Conservation (phyloP, 2,329 filamentous ascomycete genomes). For the Clarireedia monteithiana region DNA sequence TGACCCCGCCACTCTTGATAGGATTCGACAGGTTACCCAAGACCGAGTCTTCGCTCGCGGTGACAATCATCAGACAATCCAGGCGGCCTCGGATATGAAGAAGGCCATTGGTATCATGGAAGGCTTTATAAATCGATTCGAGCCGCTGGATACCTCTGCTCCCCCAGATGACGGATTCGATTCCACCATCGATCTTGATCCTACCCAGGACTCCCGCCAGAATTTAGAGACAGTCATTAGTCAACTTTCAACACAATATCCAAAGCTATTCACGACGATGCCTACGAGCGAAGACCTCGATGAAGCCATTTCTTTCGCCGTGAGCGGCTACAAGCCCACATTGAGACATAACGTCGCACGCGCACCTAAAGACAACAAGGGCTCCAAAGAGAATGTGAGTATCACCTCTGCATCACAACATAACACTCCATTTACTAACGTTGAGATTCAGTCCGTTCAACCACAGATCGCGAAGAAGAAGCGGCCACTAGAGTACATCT, state of each 20-base stretch:
- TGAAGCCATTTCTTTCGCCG: slow-evolving; percentile 64
- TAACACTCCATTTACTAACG: neutral
- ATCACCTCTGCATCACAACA: neutral
- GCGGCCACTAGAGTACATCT: slow-evolving; percentile 56
- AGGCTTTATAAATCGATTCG: slow-evolving; percentile 80
- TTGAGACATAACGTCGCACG: slow-evolving; percentile 67
- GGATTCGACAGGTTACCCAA: slow-evolving; percentile 67
- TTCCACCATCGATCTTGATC: slow-evolving; percentile 75
- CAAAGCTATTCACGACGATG: slow-evolving; percentile 62
- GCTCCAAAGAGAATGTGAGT: slow-evolving; percentile 19
- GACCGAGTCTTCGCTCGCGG: slow-evolving; percentile 76
- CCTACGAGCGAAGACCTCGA: slow-evolving; percentile 71
- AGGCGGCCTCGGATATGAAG: slow-evolving; percentile 62
- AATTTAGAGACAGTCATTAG: slow-evolving; percentile 78
- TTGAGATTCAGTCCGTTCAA: slow-evolving; percentile 11
- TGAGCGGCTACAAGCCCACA: slow-evolving; percentile 70
- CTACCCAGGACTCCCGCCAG: slow-evolving; percentile 64
- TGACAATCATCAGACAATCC: slow-evolving; percentile 97
- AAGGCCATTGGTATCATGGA: slow-evolving; percentile 93
- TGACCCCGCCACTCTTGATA: slow-evolving; percentile 55
- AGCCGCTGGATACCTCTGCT: slow-evolving; percentile 59
- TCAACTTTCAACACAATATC: slow-evolving; percentile 68
- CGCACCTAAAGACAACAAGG: slow-evolving; percentile 36
- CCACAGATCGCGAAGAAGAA: slow-evolving; percentile 37
- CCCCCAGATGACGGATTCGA: slow-evolving; percentile 80